Percentiles rank a stretch among this genome's conserved stretches.
Conservation (phyloP, 129 eudicot genomes). For the Escallonia herrerae region DNA sequence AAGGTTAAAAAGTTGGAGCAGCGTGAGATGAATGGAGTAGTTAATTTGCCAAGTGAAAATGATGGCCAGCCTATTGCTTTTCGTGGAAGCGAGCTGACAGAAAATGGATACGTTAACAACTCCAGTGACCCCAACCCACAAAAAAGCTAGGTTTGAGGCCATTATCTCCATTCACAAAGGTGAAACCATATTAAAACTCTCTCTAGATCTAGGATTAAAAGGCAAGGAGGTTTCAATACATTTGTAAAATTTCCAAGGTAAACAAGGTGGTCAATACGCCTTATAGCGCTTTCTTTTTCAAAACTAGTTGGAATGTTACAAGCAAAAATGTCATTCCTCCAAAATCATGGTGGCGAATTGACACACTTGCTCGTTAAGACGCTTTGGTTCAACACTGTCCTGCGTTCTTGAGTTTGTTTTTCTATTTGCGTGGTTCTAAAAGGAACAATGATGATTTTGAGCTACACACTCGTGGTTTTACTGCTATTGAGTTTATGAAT, state of each 20-base stretch:
- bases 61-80: slow-evolving; percentile 24
- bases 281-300: too few relatives aligned
- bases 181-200: slow-evolving; percentile 17
- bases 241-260: too few relatives aligned
- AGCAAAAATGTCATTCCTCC: too few relatives aligned
- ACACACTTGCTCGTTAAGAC: too few relatives aligned
- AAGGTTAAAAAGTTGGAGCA: slow-evolving; percentile 29
- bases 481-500: background rate
- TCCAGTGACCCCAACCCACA: slow-evolving; percentile 23
- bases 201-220: background rate
- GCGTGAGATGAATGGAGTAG: slow-evolving; percentile 41
- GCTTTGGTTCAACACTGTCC: too few relatives aligned
- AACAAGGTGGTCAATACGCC: too few relatives aligned
- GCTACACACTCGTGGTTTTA: background rate
- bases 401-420: too few relatives aligned
- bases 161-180: slow-evolving; percentile 66
- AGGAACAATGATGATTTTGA: background rate
- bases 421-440: too few relatives aligned
- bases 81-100: slow-evolving; percentile 20
- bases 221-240: too few relatives aligned
- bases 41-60: slow-evolving; percentile 21
- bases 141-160: slow-evolving; percentile 23
- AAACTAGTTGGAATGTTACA: too few relatives aligned
- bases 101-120: slow-evolving; percentile 34
- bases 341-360: too few relatives aligned